Percentiles rank a stretch among this genome's conserved stretches.
Conservation (phyloP, 202 grass and related monocot genomes). For the Digitaria exilis region DNA sequence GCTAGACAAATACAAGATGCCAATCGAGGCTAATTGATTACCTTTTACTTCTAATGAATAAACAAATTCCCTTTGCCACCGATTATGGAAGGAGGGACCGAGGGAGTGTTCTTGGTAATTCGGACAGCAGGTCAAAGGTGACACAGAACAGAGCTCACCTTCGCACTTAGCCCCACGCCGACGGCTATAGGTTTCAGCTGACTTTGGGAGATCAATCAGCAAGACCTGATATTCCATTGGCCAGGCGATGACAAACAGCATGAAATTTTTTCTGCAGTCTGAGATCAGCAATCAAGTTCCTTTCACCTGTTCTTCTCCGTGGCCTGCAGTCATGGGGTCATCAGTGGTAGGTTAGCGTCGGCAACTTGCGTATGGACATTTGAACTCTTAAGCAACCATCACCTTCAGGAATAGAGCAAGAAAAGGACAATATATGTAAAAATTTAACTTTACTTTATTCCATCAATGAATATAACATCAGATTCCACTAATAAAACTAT, state of each 20-base stretch:
- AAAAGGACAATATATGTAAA: conserved; percentile 47
- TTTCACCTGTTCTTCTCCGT: conserved; percentile 55
- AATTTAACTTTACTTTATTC: conserved; percentile 52
- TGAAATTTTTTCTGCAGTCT: conserved; percentile 38
- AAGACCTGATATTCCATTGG: conserved; percentile 44
- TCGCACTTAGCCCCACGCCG: conserved; percentile 35
- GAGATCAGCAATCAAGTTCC: conserved; percentile 57
- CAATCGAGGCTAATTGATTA: background rate
- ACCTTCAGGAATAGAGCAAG: conserved; percentile 49
- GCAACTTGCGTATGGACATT: conserved; percentile 47
- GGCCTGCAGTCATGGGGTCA: conserved; percentile 45
- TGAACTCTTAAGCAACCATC: conserved; percentile 64
- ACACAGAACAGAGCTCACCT: conserved; percentile 38
- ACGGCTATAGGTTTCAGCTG: conserved; percentile 11
- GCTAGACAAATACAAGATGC: conserved; percentile 20
- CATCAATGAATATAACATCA: conserved; percentile 50
- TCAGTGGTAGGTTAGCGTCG: conserved; percentile 51
- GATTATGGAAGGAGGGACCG: conserved; percentile 31
- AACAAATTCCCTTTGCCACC: conserved; percentile 13
- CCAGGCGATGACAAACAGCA: conserved; percentile 45
- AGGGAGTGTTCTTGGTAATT: conserved; percentile 4
- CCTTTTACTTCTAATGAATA: conserved; percentile 15
- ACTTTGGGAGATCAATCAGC: conserved; percentile 37
- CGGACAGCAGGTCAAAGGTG: conserved; percentile 38
- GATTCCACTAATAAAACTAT: conserved; percentile 47